Conservation (phyloP, 2,329 filamentous ascomycete species). For the Capronia epimyces region DNA sequence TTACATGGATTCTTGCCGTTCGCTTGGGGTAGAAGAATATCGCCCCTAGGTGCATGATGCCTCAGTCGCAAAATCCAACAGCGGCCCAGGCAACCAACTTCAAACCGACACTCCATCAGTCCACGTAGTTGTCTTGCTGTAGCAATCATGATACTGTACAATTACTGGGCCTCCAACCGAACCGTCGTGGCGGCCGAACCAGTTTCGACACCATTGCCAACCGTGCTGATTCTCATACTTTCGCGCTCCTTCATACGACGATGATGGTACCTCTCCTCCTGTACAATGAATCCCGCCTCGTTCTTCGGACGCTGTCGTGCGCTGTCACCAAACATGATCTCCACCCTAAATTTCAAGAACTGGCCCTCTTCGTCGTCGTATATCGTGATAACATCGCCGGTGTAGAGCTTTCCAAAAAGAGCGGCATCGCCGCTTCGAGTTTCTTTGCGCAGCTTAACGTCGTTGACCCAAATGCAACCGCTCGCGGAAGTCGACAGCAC, state of each 20-base stretch:
- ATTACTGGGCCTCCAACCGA: background rate
- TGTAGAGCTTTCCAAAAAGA: constrained; percentile 63
- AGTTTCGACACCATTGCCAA: constrained; percentile 7
- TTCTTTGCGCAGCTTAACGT: constrained; percentile 55
- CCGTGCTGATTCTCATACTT: constrained; percentile 18
- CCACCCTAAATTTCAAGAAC: constrained; percentile 42
- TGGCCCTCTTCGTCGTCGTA: constrained; percentile 49
- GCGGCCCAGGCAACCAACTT: background rate
- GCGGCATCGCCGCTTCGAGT: constrained; percentile 48
- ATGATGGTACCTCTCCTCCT: constrained; percentile 35
- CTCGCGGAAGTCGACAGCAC: constrained; percentile 77
- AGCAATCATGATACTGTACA: background rate
- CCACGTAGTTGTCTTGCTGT: background rate
- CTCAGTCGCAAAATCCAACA: background rate
- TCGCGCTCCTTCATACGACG: constrained; percentile 28
- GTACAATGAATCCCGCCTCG: constrained; percentile 39
- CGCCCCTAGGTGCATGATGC: no score
- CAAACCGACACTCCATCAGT: background rate
- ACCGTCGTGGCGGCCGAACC: background rate
- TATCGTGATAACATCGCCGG: constrained; percentile 70
- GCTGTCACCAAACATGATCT: constrained; percentile 46
- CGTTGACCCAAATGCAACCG: constrained; percentile 71
- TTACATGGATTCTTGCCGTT: no score
- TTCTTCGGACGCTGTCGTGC: constrained; percentile 37
- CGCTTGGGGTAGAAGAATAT: no score